These are phyloP conservation scores for Medicago ruthenica DNA, from an alignment of 306 rosid species.

Conservation along the genomic window DNA sequence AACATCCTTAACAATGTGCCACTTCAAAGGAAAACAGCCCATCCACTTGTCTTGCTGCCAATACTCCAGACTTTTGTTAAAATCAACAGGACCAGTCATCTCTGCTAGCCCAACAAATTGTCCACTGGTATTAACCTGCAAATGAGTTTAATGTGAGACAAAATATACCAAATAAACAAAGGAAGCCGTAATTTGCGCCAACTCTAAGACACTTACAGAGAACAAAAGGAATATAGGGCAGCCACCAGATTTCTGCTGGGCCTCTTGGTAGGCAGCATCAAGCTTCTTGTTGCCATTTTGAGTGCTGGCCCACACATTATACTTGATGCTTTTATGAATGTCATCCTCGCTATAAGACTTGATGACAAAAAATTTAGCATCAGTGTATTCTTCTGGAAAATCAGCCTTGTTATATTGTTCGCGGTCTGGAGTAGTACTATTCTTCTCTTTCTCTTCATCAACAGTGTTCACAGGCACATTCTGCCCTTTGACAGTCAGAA, in stretches of 20 bases:
- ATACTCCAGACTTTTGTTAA: conserved; percentile 84
- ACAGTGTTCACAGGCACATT: conserved; percentile 51
- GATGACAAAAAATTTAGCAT: conserved; percentile 81
- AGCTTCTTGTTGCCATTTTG: conserved; percentile 98
- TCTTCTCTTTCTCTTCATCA: conserved; percentile 74
- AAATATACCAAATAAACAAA: background rate
- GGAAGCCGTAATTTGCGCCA: background rate
- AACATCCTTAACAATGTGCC: conserved; percentile 95
- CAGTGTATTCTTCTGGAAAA: conserved; percentile 68
- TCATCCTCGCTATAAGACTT: conserved; percentile 98
- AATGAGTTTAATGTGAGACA: conserved; percentile 4
- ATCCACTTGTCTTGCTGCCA: conserved; percentile 99
- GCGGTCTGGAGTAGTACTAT: conserved; percentile 55
- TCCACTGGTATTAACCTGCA: conserved; percentile 95
- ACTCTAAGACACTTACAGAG: conserved; percentile 60
- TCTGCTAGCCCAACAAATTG: conserved; percentile 97
- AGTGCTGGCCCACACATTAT: conserved; percentile 97
- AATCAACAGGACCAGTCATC: conserved; percentile 95
- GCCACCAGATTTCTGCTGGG: conserved; percentile 80
- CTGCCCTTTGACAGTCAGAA: conserved; percentile 75
- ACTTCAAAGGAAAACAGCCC: conserved; percentile 93
- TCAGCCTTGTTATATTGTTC: conserved; percentile 74
- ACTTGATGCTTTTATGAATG: conserved; percentile 94
- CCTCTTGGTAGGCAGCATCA: conserved; percentile 91
- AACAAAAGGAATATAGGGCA: conserved; percentile 83